Evolutionary conservation across 768 basidiomycete genomes (phyloP).

Genomic region (Leccinum subgranulosum): DNA sequence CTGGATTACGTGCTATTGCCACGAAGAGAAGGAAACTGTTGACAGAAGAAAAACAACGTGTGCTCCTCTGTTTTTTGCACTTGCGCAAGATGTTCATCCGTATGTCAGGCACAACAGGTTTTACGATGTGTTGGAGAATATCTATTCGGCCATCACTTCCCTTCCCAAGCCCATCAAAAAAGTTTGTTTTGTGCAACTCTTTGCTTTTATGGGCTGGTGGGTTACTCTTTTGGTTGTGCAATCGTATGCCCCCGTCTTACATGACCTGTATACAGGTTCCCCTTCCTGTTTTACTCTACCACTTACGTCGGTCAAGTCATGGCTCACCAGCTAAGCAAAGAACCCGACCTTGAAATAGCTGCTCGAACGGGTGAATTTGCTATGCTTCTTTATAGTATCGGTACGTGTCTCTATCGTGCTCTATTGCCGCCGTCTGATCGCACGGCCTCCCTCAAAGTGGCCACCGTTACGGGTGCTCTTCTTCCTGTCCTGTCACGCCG

Average conservation of each 20-base stretch:
- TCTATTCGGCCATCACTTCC: conserved; percentile 64
- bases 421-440: background rate
- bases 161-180: conserved; percentile 82
- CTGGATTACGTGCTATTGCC: conserved; percentile 82
- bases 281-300: conserved; percentile 92
- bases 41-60: conserved; percentile 44
- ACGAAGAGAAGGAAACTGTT: conserved; percentile 73
- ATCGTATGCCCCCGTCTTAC: conserved; percentile 8
- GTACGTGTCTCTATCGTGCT: conserved; percentile 36
- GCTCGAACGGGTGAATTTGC: conserved; percentile 85
- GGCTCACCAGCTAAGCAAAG: conserved; percentile 69
- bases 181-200: conserved; percentile 91
- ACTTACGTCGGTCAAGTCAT: conserved; percentile 94
- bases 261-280: conserved; percentile 58
- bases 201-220: conserved; percentile 96
- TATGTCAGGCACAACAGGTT: conserved; percentile 44
- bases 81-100: background rate
- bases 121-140: conserved; percentile 75
- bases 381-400: conserved; percentile 86
- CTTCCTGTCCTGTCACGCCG: conserved; percentile 81
- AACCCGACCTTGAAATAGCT: conserved; percentile 81
- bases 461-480: conserved; percentile 75
- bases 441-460: conserved; percentile 49
- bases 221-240: conserved; percentile 19
- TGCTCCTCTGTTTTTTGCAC: conserved; percentile 5